Conservation (phyloP, 768 basidiomycete genomes). For the Kwoniella heveanensis region DNA sequence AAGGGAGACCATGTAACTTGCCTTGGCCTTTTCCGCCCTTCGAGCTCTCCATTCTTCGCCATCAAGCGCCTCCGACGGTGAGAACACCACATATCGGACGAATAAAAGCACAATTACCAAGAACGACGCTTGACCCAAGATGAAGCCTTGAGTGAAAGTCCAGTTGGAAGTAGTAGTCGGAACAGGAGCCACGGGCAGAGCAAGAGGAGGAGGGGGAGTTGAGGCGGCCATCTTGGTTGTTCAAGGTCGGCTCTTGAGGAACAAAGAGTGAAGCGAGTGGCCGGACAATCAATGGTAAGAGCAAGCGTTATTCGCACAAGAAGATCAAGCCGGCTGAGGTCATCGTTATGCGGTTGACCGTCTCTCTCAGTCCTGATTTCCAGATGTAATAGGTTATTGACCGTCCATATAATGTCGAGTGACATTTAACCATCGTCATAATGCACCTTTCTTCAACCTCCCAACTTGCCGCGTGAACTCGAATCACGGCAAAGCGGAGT, state of each 20-base stretch:
- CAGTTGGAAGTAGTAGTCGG: slow-evolving; percentile 28
- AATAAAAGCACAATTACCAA: slow-evolving; percentile 73
- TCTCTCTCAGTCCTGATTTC: no score
- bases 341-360: no score
- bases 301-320: no score
- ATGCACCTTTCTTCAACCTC: not conserved
- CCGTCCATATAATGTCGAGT: no score
- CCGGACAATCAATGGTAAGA: no score
- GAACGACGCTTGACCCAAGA: slow-evolving; percentile 89
- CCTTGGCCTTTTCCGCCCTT: slow-evolving; percentile 43
- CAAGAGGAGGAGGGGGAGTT: slow-evolving; percentile 10
- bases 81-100: slow-evolving; percentile 90
- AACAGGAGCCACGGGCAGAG: slow-evolving; percentile 10
- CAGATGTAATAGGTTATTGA: no score
- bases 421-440: not conserved
- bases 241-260: no score
- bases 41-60: slow-evolving; percentile 35
- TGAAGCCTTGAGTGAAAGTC: slow-evolving; percentile 92
- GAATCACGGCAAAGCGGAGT: not conserved
- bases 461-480: no score
- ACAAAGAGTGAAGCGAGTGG: no score
- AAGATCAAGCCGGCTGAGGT: no score
- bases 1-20: slow-evolving; percentile 21
- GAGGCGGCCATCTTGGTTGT: not conserved
- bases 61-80: slow-evolving; percentile 63